Evolutionary conservation across 768 basidiomycete species (phyloP).

Genomic region (Trametes villosa): DNA sequence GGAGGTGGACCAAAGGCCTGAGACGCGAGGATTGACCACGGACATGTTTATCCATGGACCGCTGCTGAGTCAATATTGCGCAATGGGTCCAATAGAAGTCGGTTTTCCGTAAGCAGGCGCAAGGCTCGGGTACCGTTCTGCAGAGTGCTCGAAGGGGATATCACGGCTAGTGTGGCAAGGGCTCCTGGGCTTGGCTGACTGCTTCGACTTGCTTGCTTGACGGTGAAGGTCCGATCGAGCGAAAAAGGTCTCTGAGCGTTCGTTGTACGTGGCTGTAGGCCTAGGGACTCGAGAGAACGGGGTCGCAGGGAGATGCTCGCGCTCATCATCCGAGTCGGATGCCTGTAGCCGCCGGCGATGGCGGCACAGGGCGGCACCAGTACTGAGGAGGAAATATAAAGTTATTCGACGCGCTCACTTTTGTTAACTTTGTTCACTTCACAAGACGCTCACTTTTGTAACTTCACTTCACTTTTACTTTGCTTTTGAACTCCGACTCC

Average conservation of each 20-base stretch:
- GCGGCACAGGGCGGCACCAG: too few relatives aligned
- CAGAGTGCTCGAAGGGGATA: not conserved
- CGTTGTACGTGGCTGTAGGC: not conserved
- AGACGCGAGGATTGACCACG: constrained; percentile 45
- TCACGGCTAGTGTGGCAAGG: not conserved
- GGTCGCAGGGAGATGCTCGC: too few relatives aligned
- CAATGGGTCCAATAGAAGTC: not conserved
- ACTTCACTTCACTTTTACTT: too few relatives aligned
- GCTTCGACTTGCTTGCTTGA: not conserved
- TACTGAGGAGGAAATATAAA: too few relatives aligned
- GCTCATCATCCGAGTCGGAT: too few relatives aligned
- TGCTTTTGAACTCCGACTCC: too few relatives aligned
- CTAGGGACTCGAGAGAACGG: too few relatives aligned
- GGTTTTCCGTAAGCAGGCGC: constrained; percentile 1
- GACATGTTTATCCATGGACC: constrained; percentile 21
- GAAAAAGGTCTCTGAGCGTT: not conserved
- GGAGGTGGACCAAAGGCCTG: constrained; percentile 51
- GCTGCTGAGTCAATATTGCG: constrained; percentile 21
- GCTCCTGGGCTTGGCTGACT: not conserved
- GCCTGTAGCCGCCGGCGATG: too few relatives aligned
- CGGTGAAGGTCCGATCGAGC: not conserved
- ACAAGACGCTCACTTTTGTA: too few relatives aligned
- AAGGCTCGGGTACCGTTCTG: not conserved
- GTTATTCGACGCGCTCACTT: too few relatives aligned
- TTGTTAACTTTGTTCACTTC: too few relatives aligned